These are phyloP conservation scores for Tilletia setariae DNA, from an alignment of 1,284 basidiomycete genomes.

Conservation along the genomic window DNA sequence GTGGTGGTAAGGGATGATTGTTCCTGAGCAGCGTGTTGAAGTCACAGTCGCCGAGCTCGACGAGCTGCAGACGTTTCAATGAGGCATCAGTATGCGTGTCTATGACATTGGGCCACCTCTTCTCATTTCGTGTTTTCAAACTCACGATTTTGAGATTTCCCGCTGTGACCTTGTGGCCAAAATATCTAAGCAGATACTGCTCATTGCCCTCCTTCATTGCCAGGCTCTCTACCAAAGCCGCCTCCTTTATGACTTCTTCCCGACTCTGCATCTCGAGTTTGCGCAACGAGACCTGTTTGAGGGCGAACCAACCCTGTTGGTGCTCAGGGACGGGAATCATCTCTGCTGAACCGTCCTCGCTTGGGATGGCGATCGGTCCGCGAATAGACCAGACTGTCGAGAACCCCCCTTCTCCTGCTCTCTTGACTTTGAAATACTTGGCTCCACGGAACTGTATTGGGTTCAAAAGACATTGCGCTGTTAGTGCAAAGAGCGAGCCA, in stretches of 20 bases:
- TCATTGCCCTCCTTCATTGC: conserved; percentile 42
- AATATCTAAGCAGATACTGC: conserved; percentile 48
- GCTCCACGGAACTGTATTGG: conserved; percentile 35
- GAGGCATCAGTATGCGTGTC: too few relatives aligned
- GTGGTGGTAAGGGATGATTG: conserved; percentile 33
- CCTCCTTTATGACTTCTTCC: conserved; percentile 50
- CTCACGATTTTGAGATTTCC: conserved; percentile 47
- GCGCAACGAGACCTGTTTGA: conserved; percentile 52
- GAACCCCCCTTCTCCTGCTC: conserved; percentile 50
- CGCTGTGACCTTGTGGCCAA: conserved; percentile 45
- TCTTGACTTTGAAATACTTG: conserved; percentile 44
- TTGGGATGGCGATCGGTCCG: conserved; percentile 37
- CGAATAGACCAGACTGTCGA: conserved; percentile 49
- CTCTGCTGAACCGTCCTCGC: conserved; percentile 18
- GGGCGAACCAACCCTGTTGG: conserved; percentile 49
- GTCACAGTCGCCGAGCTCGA: conserved; percentile 51
- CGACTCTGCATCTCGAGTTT: conserved; percentile 48
- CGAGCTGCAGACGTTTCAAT: conserved; percentile 22
- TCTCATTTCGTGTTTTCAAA: not conserved
- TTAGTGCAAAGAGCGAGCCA: not conserved
- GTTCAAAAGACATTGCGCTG: not conserved
- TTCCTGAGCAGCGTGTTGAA: conserved; percentile 42
- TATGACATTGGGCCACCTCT: too few relatives aligned
- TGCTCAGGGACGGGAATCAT: conserved; percentile 33
- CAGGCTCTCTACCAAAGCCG: conserved; percentile 44